phyloP scores from a whole-genome alignment of 768 basidiomycete genomes.

The Tephrocybe sp. region DNA sequence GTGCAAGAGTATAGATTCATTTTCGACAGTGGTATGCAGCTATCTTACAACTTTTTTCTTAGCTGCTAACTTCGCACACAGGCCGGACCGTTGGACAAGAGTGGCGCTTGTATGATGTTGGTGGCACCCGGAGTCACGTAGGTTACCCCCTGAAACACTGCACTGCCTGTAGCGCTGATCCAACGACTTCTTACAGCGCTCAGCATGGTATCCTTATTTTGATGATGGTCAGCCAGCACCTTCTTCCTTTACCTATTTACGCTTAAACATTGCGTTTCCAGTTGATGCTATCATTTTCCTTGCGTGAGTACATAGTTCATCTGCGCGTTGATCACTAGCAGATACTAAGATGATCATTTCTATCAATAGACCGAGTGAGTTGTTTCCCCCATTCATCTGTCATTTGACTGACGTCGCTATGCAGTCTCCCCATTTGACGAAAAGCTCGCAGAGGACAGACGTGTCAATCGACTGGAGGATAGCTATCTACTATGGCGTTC shows the following conservation, averaged over 20 bases:
- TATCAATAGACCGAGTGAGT: conserved; percentile 38
- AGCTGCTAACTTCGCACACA: conserved; percentile 18
- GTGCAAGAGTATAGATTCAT: conserved; percentile 72
- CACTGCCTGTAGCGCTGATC: conserved; percentile 2
- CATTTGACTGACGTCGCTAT: conserved; percentile 16
- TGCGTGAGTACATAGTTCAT: conserved; percentile 37
- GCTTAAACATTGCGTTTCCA: conserved; percentile 17
- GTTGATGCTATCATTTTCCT: conserved; percentile 85
- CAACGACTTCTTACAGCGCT: conserved; percentile 41
- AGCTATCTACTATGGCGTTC: conserved; percentile 74
- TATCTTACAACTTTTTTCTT: background rate
- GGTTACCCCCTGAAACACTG: conserved; percentile 28
- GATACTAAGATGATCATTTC: background rate
- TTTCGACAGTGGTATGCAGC: conserved; percentile 55
- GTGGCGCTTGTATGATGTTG: conserved; percentile 82
- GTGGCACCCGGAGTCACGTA: conserved; percentile 69
- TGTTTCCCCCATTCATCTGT: background rate
- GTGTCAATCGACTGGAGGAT: conserved; percentile 74
- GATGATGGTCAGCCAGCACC: conserved; percentile 51
- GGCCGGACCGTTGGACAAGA: conserved; percentile 62
- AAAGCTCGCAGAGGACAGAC: conserved; percentile 64
- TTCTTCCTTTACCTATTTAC: background rate
- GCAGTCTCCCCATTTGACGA: conserved; percentile 82
- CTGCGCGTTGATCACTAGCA: conserved; percentile 3
- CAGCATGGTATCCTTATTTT: conserved; percentile 79